Evolutionary conservation across 1,139 yeast species (phyloP), one percentile per base, ranked within the genome.

Genomic region (Nematodospora anomalae): DNA sequence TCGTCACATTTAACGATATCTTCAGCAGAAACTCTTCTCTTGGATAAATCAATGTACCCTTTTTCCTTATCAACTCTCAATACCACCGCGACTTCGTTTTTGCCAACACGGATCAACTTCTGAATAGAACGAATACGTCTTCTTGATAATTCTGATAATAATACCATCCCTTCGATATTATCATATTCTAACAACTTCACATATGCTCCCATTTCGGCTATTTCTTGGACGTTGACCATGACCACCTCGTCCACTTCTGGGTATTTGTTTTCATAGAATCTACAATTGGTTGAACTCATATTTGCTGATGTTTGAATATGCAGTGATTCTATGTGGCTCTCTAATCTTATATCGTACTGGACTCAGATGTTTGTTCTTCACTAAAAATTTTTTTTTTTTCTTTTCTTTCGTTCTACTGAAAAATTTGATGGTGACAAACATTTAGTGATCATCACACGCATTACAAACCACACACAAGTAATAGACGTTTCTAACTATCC

Each of bases 221-320:
- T 89, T 63, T 89, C 96, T 72, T 88, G 96, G 56, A 92, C 98
- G 65, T 92, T 92, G 59, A 92, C 98, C 92, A 92, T 90, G 47
- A 92, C 97, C 51, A 92, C 95, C 63, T 94, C 98, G 53, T 92
- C 98, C 57, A 94, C 95, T 66, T 92, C 99, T 45, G 99, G 99
- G 72, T 83, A 92, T 66, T 90, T 90, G 79, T 90, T 92, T 66
- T 92, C 98, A 62, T 92, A 92, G 69, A 85, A 94, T 72, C 99
- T 83, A 73, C 97, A 90, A 64, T 87, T 82, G 36, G 95, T 83
- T 33, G 94, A 83, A 62, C 95, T 81, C 92, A 84, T 83, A 31
- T 16, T 42, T 25, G 16, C 10, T 30, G 16, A 20, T 11, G 20
- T 8, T 22, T 30, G n/a, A 18, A 12, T 9, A n/a, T n/a, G n/a